A percentile compares a stretch with the other conserved stretches of the same genome.
phyloP scores from a whole-genome alignment of 2,329 filamentous ascomycete genomes.

The Neonectria ditissima region DNA sequence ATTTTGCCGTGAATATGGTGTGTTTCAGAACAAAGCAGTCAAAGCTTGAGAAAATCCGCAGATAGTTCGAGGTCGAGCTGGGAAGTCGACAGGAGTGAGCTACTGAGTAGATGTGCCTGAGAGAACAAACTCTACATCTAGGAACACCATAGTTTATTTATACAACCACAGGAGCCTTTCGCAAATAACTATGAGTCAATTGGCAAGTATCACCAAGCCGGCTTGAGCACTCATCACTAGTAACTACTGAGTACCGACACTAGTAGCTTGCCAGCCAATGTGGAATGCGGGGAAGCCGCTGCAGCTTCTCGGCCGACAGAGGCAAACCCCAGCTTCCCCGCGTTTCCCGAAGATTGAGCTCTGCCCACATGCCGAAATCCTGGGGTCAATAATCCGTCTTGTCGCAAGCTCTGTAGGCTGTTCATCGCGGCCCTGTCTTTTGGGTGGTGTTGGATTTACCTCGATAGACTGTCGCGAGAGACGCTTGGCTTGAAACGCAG shows the following conservation, averaged over 20 bases:
- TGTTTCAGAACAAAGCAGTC: not conserved
- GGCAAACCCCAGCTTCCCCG: not conserved
- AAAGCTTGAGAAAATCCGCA: not conserved
- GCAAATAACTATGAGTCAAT: not conserved
- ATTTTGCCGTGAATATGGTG: constrained; percentile 1
- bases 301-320: not conserved
- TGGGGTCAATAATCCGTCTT: not conserved
- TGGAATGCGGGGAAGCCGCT: not conserved
- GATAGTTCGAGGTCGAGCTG: not conserved
- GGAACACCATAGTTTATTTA: constrained; percentile 1
- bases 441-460: no score
- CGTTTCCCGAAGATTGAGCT: not conserved
- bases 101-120: not conserved
- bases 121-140: not conserved
- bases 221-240: not conserved
- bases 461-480: no score
- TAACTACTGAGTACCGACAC: no score
- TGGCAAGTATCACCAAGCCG: not conserved
- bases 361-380: not conserved
- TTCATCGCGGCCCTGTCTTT: not conserved
- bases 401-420: not conserved
- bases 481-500: no score
- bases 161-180: not conserved
- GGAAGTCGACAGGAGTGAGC: constrained; percentile 24
- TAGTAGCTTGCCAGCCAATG: no score